Evolutionary conservation across 176 grass and related monocot genomes (phyloP), one percentile per base, ranked within the genome.

Genomic region (Oryza punctata): DNA sequence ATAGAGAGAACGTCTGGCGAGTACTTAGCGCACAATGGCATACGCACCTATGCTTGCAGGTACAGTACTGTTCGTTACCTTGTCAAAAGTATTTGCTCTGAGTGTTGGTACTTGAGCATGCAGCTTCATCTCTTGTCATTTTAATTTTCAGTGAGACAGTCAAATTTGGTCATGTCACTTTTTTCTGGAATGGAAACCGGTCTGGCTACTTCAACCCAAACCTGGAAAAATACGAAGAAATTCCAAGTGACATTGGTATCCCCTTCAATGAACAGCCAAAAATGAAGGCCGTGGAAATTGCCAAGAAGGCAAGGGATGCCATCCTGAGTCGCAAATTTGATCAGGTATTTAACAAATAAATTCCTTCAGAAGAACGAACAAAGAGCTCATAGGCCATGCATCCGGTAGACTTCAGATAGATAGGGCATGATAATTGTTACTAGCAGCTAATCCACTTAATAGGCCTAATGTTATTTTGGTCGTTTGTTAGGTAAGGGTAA

Each of bases 141-240:
- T 73, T 44, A 50, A 64, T 85, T 27, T 69, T 50, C 91, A 96
- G 93, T 76, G 96, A 96, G 75, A 99, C 96, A 0, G 91, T 99
- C 14, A 96, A 99, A 66, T 99, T 99, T 92, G 93, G 93, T 11
- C 93, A 99, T 76, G 96, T 96, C 70, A 96, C 96, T 4, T 99
- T 99, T 46, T 99, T 99, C 86, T 96, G 96, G 96, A 99, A 99
- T 3, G 93, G 96, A 6, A 99, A 99, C 70, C 96, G 96, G n/a
- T 96, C 96, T 13, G 96, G 96, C 26, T 99, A 86, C 73, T 99
- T 99, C 78, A 81, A 99, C 28, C 66, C 85, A 18, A 70, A 85
- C 15, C 68, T 92, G 75, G 93, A 99, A 72, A 88, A 90, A 41
- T 99, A 96, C 7, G 88, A 94, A 75, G 96, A 99, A 77, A 85